Evolutionary conservation across 129 eudicot genomes (phyloP).

Genomic region (Heracleum sosnowskyi): DNA sequence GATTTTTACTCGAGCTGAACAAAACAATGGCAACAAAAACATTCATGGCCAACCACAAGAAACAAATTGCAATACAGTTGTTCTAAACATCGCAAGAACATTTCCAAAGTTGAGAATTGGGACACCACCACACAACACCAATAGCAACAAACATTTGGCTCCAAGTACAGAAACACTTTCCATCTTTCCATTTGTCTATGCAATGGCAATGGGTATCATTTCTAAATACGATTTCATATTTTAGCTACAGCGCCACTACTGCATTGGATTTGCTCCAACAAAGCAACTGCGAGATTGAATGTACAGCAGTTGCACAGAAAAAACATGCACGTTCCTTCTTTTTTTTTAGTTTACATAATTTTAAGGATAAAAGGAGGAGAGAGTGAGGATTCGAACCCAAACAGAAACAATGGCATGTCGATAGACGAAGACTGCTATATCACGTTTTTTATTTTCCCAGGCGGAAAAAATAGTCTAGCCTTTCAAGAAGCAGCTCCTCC

Average conservation of each 20-base stretch:
- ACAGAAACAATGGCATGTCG: neutral
- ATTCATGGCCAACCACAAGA: no score
- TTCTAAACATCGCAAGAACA: neutral
- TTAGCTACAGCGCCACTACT: neutral
- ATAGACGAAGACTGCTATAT: neutral
- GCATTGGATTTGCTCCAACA: neutral
- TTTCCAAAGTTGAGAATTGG: neutral
- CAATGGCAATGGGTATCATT: neutral
- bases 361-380: neutral
- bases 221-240: neutral
- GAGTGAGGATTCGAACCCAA: neutral
- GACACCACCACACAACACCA: no score
- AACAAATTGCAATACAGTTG: neutral
- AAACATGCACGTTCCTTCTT: neutral
- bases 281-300: neutral
- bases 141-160: neutral
- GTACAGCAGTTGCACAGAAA: neutral
- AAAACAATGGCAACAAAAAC: no score
- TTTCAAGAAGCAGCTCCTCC: slow-evolving; percentile 19
- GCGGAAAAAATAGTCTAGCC: neutral
- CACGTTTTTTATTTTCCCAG: neutral
- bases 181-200: neutral
- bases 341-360: neutral
- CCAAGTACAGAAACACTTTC: neutral
- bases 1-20: no score